Evolutionary conservation across 1,284 basidiomycete species (phyloP).

Genomic region (Apiotrichum veenhuisii): DNA sequence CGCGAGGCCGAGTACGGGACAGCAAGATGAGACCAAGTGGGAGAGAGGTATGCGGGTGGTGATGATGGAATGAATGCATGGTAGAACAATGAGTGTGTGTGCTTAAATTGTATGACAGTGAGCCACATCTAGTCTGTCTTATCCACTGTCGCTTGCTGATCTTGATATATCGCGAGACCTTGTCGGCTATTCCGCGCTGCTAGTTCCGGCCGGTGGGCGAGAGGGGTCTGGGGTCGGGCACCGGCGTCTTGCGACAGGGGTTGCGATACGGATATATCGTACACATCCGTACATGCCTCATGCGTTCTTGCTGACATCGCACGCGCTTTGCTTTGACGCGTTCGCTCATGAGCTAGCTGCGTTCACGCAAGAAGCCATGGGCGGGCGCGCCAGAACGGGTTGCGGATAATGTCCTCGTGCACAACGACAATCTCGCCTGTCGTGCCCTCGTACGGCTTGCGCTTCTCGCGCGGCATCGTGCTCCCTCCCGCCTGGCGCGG

Average conservation of each 20-base stretch:
- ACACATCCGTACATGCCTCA: background rate
- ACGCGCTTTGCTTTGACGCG: too few species aligned
- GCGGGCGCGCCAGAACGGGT: slow-evolving; percentile 67
- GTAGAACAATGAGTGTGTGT: too few species aligned
- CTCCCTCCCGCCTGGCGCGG: background rate
- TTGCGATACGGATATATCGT: background rate
- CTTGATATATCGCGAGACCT: background rate
- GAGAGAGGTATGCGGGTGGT: too few species aligned
- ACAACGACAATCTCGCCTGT: slow-evolving; percentile 56
- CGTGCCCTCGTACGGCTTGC: slow-evolving; percentile 44
- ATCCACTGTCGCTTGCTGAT: too few species aligned
- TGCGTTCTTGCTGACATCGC: background rate
- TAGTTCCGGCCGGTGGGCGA: background rate
- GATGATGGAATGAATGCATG: too few species aligned
- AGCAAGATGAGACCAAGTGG: too few species aligned
- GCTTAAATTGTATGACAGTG: too few species aligned
- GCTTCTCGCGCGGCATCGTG: slow-evolving; percentile 38
- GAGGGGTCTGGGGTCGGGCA: too few species aligned
- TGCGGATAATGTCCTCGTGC: slow-evolving; percentile 79
- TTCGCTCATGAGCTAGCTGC: too few species aligned
- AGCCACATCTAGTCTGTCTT: too few species aligned
- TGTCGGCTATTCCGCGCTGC: background rate
- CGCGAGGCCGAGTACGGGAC: too few species aligned
- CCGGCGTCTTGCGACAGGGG: too few species aligned
- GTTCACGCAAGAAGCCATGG: slow-evolving; percentile 45